A percentile compares a stretch with the other conserved stretches of the same genome.
Conservation (phyloP, 2,329 filamentous ascomycete genomes). For the Clonostachys rosea region DNA sequence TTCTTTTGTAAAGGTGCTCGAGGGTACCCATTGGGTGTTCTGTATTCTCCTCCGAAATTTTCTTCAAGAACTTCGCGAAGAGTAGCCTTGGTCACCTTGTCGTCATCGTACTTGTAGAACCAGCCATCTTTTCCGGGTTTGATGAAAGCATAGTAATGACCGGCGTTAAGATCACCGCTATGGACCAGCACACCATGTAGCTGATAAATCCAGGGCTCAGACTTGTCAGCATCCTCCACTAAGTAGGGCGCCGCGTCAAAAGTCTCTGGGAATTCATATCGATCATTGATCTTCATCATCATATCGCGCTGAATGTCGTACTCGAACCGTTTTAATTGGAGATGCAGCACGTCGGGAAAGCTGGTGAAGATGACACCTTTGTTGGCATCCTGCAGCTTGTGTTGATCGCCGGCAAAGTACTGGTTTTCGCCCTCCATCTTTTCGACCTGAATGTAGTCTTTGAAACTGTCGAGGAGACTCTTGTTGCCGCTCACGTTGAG, state of each 20-base stretch:
- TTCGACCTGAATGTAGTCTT: slow-evolving; percentile 93
- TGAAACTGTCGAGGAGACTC: slow-evolving; percentile 89
- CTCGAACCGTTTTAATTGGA: slow-evolving; percentile 96
- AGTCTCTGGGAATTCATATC: slow-evolving; percentile 81
- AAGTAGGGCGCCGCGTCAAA: slow-evolving; percentile 86
- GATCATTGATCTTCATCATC: slow-evolving; percentile 98
- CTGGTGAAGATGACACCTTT: slow-evolving; percentile 97
- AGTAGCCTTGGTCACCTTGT: slow-evolving; percentile 92
- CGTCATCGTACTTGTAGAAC: slow-evolving; percentile 97
- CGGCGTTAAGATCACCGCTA: slow-evolving; percentile 92
- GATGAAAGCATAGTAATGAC: slow-evolving; percentile 96
- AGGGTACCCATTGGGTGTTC: slow-evolving; percentile 37
- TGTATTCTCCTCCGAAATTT: slow-evolving; percentile 90
- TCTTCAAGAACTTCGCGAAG: slow-evolving; percentile 90
- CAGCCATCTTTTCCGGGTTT: slow-evolving; percentile 89
- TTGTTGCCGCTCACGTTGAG: slow-evolving; percentile 94
- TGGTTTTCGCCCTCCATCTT: slow-evolving; percentile 98
- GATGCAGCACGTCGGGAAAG: slow-evolving; percentile 89
- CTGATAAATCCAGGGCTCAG: slow-evolving; percentile 87
- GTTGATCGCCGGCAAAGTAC: slow-evolving; percentile 86
- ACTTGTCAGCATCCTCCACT: slow-evolving; percentile 78
- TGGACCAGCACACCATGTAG: slow-evolving; percentile 94
- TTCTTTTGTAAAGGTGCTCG: slow-evolving; percentile 49
- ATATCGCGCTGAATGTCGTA: slow-evolving; percentile 95
- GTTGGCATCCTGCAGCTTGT: slow-evolving; percentile 91